Conservation (phyloP, 805 yeast genomes). For the Candida bentonensis region DNA sequence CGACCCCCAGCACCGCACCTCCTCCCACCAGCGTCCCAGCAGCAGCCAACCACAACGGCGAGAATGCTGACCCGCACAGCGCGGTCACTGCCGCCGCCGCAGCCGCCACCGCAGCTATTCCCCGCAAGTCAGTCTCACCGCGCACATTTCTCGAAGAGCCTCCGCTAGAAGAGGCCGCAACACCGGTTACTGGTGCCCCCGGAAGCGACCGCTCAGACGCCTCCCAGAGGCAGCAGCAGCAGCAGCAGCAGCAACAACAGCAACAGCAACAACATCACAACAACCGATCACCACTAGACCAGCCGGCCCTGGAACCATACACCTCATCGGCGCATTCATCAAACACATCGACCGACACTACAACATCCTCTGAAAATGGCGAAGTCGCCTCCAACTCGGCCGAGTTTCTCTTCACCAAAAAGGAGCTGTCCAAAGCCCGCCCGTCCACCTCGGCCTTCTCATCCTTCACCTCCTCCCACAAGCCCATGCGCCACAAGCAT, state of each 20-base stretch:
- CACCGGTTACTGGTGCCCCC: neutral
- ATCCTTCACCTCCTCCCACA: constrained; percentile 7
- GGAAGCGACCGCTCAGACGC: too few relatives aligned
- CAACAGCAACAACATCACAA: too few relatives aligned
- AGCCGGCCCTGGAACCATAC: neutral
- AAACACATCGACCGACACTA: neutral
- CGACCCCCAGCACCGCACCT: constrained; percentile 1
- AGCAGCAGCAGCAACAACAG: too few relatives aligned
- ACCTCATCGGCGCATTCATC: constrained; percentile 1
- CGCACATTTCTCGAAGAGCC: neutral
- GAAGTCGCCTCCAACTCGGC: neutral
- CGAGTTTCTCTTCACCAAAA: constrained; percentile 6
- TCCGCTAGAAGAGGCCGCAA: neutral
- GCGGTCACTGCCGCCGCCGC: too few relatives aligned
- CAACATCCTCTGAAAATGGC: neutral
- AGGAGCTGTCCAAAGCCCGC: constrained; percentile 7
- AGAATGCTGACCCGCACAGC: constrained; percentile 4
- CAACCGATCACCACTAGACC: too few relatives aligned
- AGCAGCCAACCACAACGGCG: constrained; percentile 1
- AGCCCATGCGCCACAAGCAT: constrained; percentile 1
- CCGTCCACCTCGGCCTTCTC: constrained; percentile 11
- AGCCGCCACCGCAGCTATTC: too few relatives aligned
- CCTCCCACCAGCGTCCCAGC: neutral
- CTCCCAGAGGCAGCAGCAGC: too few relatives aligned
- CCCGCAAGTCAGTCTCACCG: constrained; percentile 1